Conservation (phyloP, 805 yeast genomes). For the Kuraishia molischiana region DNA sequence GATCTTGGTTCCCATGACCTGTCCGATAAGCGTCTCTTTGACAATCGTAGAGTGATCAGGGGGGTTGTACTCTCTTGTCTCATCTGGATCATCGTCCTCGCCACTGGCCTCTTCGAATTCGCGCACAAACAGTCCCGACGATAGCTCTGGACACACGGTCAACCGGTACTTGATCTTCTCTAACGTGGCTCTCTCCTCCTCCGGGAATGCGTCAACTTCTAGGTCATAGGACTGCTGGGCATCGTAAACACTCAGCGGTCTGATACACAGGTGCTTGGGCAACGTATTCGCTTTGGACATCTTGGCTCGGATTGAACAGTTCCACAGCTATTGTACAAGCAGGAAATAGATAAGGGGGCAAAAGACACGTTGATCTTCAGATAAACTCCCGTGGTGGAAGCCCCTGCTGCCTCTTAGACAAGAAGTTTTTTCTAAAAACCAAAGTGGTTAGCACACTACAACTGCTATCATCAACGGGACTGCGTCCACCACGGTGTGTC, state of each 20-base stretch:
- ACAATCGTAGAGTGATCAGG: slow-evolving; percentile 40
- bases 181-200: slow-evolving; percentile 55
- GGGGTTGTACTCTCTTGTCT: slow-evolving; percentile 20
- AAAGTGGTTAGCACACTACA: too few relatives aligned
- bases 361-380: too few relatives aligned
- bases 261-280: slow-evolving; percentile 54
- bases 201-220: slow-evolving; percentile 64
- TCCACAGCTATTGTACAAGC: too few relatives aligned
- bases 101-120: slow-evolving; percentile 31
- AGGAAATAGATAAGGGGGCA: too few relatives aligned
- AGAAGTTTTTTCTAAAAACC: too few relatives aligned
- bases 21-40: slow-evolving; percentile 67
- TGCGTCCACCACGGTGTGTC: too few relatives aligned
- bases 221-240: slow-evolving; percentile 47
- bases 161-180: slow-evolving; percentile 64
- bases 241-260: slow-evolving; percentile 78
- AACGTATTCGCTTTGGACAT: background rate
- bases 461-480: too few relatives aligned
- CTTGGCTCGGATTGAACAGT: too few relatives aligned
- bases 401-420: too few relatives aligned
- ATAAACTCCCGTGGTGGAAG: too few relatives aligned
- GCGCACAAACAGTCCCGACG: slow-evolving; percentile 80
- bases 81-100: slow-evolving; percentile 16
- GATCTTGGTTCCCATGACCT: slow-evolving; percentile 70
- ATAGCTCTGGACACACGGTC: slow-evolving; percentile 78